Conservation (phyloP, 2,329 filamentous ascomycete genomes). For the Aspergillus costaricaensis region DNA sequence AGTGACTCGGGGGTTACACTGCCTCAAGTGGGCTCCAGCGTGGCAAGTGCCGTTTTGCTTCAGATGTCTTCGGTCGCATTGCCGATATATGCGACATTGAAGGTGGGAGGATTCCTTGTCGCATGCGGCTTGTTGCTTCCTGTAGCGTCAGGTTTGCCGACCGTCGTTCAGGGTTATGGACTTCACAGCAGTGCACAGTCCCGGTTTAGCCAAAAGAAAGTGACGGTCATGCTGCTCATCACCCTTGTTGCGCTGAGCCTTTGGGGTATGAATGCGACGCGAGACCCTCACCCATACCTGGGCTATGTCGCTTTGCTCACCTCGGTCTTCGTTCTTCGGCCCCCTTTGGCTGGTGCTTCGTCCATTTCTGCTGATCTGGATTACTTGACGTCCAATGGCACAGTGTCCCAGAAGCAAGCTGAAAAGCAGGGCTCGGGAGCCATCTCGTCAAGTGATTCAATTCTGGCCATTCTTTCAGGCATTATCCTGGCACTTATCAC, state of each 20-base stretch:
- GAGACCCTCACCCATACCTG: conserved; percentile 42
- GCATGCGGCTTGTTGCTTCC: conserved; percentile 54
- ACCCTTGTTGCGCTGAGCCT: conserved; percentile 28
- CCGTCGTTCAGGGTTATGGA: conserved; percentile 19
- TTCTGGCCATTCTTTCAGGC: conserved; percentile 33
- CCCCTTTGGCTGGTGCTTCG: conserved; percentile 40
- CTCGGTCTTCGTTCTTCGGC: conserved; percentile 53
- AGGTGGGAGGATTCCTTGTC: conserved; percentile 57
- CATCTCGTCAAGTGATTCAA: conserved; percentile 26
- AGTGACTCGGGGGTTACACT: conserved; percentile 15
- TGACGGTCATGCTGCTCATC: conserved; percentile 29
- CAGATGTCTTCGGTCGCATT: conserved; percentile 49
- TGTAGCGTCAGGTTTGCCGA: conserved; percentile 48
- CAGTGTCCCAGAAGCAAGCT: conserved; percentile 16
- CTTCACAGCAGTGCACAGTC: conserved; percentile 17
- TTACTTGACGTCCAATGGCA: conserved; percentile 10
- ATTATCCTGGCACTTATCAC: conserved; percentile 26
- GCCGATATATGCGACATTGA: conserved; percentile 59
- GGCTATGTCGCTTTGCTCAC: conserved; percentile 51
- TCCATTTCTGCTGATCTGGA: conserved; percentile 26
- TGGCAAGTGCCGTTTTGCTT: conserved; percentile 26
- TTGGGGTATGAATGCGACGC: conserved; percentile 33
- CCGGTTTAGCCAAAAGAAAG: conserved; percentile 30
- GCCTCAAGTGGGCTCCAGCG: conserved; percentile 21
- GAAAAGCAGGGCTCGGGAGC: conserved; percentile 7